Conservation (phyloP, 139 green algal species). For the Chlamydomonas eustigma region DNA sequence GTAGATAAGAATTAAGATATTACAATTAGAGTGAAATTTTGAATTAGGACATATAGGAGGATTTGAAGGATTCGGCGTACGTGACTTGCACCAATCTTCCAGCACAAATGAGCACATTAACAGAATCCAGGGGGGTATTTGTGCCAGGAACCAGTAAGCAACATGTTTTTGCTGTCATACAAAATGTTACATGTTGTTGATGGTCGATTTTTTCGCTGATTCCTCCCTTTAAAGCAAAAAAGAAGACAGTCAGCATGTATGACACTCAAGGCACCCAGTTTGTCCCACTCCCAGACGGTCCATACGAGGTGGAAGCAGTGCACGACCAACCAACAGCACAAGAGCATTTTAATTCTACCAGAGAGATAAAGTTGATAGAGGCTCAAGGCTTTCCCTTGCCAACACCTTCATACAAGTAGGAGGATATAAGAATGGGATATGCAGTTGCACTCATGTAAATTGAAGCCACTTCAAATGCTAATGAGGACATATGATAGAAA, state of each 20-base stretch:
- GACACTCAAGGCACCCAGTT: constrained; percentile 14
- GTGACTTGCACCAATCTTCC: too few species aligned
- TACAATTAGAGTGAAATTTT: too few species aligned
- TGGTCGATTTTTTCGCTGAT: neutral
- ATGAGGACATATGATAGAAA: neutral
- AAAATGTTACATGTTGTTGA: neutral
- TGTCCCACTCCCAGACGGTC: constrained; percentile 17
- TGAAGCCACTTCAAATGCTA: neutral
- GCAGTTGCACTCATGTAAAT: neutral
- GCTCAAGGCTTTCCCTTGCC: constrained; percentile 18
- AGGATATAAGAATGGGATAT: too few species aligned
- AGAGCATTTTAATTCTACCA: constrained; percentile 21
- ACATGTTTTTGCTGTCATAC: neutral
- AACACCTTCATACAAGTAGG: constrained; percentile 27
- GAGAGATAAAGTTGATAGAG: constrained; percentile 41
- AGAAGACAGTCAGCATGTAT: constrained; percentile 30
- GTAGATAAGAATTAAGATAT: too few species aligned
- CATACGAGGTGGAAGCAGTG: constrained; percentile 21
- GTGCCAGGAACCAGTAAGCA: constrained; percentile 5
- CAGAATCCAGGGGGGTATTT: neutral
- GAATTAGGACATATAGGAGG: too few species aligned
- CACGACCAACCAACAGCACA: constrained; percentile 12
- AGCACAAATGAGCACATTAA: neutral
- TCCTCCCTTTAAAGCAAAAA: constrained; percentile 7
- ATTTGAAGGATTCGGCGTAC: too few species aligned